A percentile compares a stretch with the other conserved stretches of the same genome.
Evolutionary conservation across 345 rosid species (phyloP).

Genomic region (sweet orange (Citrus sinensis)): DNA sequence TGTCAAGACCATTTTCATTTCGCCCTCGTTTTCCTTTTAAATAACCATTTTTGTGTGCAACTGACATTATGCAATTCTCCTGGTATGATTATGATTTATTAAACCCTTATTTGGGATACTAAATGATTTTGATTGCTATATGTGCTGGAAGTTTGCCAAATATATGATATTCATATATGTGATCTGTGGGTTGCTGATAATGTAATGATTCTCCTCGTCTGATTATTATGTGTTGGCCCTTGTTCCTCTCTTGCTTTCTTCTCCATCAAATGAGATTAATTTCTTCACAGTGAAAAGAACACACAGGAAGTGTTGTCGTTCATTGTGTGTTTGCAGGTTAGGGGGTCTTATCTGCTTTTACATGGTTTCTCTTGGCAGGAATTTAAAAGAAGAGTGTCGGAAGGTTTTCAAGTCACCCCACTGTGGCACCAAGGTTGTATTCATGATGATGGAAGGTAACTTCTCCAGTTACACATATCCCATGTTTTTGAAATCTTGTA

Average conservation of each 20-base stretch:
- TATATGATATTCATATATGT: not conserved
- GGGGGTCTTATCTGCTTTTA: not conserved
- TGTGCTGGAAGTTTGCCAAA: not conserved
- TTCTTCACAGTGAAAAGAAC: not conserved
- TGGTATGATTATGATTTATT: not conserved
- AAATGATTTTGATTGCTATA: too few relatives aligned
- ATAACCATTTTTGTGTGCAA: not conserved
- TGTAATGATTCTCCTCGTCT: not conserved
- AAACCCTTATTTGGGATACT: not conserved
- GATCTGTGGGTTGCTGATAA: not conserved
- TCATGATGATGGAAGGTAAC: constrained; percentile 72
- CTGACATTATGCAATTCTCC: not conserved
- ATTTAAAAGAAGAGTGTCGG: constrained; percentile 57
- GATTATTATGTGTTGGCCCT: not conserved
- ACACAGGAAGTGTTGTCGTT: not conserved
- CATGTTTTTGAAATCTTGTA: constrained; percentile 3
- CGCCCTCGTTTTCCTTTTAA: not conserved
- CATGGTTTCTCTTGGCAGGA: constrained; percentile 47
- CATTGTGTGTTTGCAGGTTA: not conserved
- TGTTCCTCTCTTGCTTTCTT: not conserved
- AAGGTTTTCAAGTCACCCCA: constrained; percentile 96
- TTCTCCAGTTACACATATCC: not conserved
- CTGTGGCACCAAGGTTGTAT: constrained; percentile 95
- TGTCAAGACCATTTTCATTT: not conserved
- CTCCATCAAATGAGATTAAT: not conserved